phyloP scores from a whole-genome alignment of 2,329 filamentous ascomycete genomes.

The Balansia obtecta region DNA sequence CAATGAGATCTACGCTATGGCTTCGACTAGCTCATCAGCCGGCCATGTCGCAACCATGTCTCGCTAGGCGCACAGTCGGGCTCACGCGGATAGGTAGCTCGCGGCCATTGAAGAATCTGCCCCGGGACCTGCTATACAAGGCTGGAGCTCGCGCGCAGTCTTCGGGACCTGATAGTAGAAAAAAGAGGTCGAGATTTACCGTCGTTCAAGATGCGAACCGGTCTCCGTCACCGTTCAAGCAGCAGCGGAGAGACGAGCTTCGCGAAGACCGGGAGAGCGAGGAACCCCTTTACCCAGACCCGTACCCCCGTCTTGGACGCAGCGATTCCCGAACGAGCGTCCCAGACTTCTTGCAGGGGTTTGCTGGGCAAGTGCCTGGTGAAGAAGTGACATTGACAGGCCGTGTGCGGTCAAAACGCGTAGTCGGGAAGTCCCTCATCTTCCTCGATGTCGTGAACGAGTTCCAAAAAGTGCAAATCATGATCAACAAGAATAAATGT shows the following conservation, averaged over 20 bases:
- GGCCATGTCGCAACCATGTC: conserved; percentile 5
- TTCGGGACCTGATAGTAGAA: conserved; percentile 9
- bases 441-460: conserved; percentile 75
- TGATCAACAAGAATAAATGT: conserved; percentile 53
- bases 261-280: conserved; percentile 20
- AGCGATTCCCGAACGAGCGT: conserved; percentile 17
- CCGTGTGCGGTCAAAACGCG: conserved; percentile 60
- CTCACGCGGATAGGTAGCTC: conserved; percentile 1
- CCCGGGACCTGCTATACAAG: background rate
- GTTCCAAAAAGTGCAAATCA: conserved; percentile 59
- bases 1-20: conserved; percentile 25
- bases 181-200: conserved; percentile 7
- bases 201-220: conserved; percentile 12
- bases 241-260: conserved; percentile 21
- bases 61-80: background rate
- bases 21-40: conserved; percentile 23
- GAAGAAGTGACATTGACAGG: conserved; percentile 33
- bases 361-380: conserved; percentile 13
- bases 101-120: background rate
- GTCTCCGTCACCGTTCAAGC: conserved; percentile 23
- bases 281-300: conserved; percentile 22
- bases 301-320: conserved; percentile 23
- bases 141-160: conserved; percentile 9
- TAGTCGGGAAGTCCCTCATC: conserved; percentile 62
- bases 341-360: conserved; percentile 21